Evolutionary conservation across 148 eudicot genomes (phyloP), one percentile per base, ranked within the genome.

Genomic region (Vaccinium myrtillus): DNA sequence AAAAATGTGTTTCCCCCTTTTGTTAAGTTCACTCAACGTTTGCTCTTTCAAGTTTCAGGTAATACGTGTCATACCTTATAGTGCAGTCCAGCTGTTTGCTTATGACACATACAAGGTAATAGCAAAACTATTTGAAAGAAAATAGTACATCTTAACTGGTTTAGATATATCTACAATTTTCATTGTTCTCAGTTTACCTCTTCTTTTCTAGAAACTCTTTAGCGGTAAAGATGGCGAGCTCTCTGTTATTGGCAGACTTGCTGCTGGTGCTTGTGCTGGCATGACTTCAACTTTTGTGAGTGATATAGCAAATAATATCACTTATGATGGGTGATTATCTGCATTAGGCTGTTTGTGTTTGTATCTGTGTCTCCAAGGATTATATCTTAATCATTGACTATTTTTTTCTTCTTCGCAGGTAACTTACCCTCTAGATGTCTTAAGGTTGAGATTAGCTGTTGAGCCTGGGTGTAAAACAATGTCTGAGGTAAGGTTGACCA

Each of bases 401-500:
- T 48, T 55, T 87, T 30, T 85, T 75, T 89, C 43, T 75, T 89
- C 43, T 90, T 82, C 74, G 6, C 86, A 97, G 99, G 97, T 97
- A 83, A 97, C 99, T 15, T 95, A 97, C 88, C 99, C 99, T 27
- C 87, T 97, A 80, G 99, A 97, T 89, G 98, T 97, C 70, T 89
- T 97, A 84, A 89, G 99, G 88, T 90, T 95, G 87, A 90, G 99
- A 87, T 91, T 97, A 88, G 98, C 98, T 80, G 98, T 97, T 87
- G 99, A 97, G 81, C 93, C 98, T 78, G 99, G 98, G 81, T 85
- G 82, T 78, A 90, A 87, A 87, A 94, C 98, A 75, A 94, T 97
- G 98, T 87, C 94, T 75, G 89, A 95, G 93, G 99, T 97, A 87
- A 85, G 89, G 70, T 55, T 55, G 49, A 56, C 71, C 43, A 8